Percentiles rank a stretch among this genome's conserved stretches.
Conservation (phyloP, 2,329 filamentous ascomycete species). For the Diplodia intermedia region DNA sequence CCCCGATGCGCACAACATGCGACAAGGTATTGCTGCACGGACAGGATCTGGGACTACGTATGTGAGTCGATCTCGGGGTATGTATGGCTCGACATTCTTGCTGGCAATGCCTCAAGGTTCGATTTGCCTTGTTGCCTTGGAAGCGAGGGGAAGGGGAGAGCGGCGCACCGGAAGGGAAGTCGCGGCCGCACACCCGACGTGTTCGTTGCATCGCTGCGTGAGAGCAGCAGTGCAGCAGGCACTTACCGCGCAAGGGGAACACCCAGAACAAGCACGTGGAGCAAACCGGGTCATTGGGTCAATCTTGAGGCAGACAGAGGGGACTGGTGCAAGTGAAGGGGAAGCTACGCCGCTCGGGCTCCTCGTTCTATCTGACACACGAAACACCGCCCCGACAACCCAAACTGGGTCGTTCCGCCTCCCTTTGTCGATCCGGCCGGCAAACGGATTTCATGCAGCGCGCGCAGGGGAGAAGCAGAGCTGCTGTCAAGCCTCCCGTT, state of each 20-base stretch:
- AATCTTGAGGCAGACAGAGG: not conserved
- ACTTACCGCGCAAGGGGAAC: not conserved
- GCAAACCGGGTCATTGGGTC: not conserved
- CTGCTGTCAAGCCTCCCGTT: constrained; percentile 14
- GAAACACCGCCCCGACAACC: constrained; percentile 1
- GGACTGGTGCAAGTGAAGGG: not conserved
- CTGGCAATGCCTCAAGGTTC: no score
- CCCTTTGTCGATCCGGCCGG: not conserved
- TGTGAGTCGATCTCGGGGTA: no score
- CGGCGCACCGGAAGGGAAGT: no score
- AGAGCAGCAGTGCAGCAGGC: no score
- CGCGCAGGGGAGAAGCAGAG: not conserved
- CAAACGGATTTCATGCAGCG: not conserved
- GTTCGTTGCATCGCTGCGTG: no score
- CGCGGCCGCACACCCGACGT: no score
- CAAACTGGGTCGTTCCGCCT: no score
- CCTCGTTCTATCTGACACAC: not conserved
- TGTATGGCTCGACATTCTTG: no score
- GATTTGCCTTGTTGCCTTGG: no score
- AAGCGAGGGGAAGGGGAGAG: no score
- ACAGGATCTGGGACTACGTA: no score
- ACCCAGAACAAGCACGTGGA: no score
- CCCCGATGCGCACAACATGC: not conserved
- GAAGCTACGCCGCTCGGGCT: not conserved
- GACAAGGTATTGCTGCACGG: not conserved